Base-by-base conservation (phyloP, 805 yeast species). In the Ogataea minuta region DNA sequence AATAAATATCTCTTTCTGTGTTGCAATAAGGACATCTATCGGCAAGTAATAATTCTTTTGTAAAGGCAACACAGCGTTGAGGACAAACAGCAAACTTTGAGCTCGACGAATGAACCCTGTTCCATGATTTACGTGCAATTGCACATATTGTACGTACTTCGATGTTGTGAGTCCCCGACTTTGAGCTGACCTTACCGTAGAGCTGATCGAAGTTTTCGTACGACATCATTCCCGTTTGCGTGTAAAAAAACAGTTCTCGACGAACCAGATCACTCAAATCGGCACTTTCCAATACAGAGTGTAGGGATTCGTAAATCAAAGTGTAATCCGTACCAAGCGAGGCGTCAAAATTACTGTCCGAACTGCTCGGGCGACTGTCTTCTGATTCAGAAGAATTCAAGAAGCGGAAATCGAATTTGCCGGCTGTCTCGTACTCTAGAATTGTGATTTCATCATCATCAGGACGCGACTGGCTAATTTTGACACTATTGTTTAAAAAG, bases 121-220 rank as follows among this genome's bases (percentile, higher is more conserved):
- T 42, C 50, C 50, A 46, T 8, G 17, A 12, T 12, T 41, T 41
- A 10, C 33, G 32, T 3, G 35, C 26, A 9, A 44, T 32, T 6
- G 46, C 31, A 25, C 47, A 43, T 6, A 46, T 36, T 13, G 44
- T 17, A 6, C 50, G 33, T 9, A 46, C 39, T 20, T 46, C 50
- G 11, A 34, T 35, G 26, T 28, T 27, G 27, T 29, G 36, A 9
- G 28, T 3, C 3, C 29, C 42, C 9, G 35, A 34, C 14, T 27
- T 31, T 6, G 40, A 14, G 23, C 23, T 34, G 23, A 41, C 44
- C 20, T 34, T 43, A 9, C 33, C 20, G 32, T 46, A 46, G 15
- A 46, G 38, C 8, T 44, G 41, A 27, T 46, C 50, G 19, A 46
- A 43, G 20, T 41, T 46, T 15, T 46, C 50, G 31, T 46, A 46